Percentiles rank a stretch among this genome's conserved stretches.
These are phyloP conservation scores for Mallotus repandus DNA, from an alignment of 441 rosid species.

Conservation along the genomic window DNA sequence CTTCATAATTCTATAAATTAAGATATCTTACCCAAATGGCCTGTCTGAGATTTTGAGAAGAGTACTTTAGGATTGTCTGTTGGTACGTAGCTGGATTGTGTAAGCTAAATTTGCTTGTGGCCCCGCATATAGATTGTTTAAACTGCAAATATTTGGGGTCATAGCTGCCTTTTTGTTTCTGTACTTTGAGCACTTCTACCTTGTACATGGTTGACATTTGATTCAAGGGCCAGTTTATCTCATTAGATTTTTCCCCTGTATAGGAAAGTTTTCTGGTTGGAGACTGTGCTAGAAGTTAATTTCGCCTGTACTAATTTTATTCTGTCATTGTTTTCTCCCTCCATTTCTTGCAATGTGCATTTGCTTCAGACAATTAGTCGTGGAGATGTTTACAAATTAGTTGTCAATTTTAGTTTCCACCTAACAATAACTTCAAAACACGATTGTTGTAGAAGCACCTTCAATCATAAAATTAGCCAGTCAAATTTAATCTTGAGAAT, in stretches of 20 bases:
- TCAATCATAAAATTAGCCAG: not conserved
- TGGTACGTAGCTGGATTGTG: not conserved
- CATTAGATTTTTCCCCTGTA: not conserved
- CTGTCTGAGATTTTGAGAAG: not conserved
- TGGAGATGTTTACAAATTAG: not conserved
- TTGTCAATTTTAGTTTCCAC: not conserved
- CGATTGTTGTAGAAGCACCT: not conserved
- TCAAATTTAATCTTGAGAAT: not conserved
- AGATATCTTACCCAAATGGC: not conserved
- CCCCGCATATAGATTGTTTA: not conserved
- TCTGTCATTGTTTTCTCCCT: not conserved
- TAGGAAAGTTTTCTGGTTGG: not conserved
- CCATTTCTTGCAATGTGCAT: not conserved
- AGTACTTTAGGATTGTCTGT: not conserved
- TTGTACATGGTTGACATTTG: not conserved
- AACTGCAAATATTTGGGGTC: not conserved
- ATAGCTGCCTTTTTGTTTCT: not conserved
- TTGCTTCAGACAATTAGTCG: no score
- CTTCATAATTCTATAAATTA: constrained; percentile 3
- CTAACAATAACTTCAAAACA: not conserved
- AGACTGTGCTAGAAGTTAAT: not conserved
- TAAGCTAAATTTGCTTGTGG: constrained; percentile 5
- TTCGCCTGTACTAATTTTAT: not conserved
- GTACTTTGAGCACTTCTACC: not conserved
- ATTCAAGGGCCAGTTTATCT: not conserved